Conservation (phyloP, 805 yeast genomes). For the Wickerhamia fluorescens region DNA sequence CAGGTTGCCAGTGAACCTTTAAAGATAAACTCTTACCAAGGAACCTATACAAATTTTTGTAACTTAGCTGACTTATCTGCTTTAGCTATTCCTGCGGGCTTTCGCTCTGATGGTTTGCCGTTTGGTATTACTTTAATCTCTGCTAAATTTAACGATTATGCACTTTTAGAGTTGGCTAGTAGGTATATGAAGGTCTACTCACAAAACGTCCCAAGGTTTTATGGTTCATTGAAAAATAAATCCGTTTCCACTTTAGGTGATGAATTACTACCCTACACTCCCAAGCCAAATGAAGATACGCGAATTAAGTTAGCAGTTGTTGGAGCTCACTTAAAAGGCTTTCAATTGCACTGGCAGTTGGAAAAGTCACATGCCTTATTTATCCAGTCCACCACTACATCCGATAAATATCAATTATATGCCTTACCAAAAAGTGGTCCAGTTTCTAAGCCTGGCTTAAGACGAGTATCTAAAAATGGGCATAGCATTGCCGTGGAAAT, state of each 20-base stretch:
- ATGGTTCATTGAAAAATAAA: conserved; percentile 45
- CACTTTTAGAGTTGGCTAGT: conserved; percentile 76
- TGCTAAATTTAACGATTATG: conserved; percentile 79
- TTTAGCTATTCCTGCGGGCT: conserved; percentile 85
- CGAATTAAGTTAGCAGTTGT: conserved; percentile 81
- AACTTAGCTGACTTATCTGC: conserved; percentile 92
- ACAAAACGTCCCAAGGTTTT: conserved; percentile 41
- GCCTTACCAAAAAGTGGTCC: conserved; percentile 83
- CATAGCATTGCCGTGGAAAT: conserved; percentile 67
- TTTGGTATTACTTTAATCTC: conserved; percentile 85
- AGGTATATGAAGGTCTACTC: conserved; percentile 50
- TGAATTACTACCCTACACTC: conserved; percentile 39
- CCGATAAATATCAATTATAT: conserved; percentile 65
- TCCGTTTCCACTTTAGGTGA: conserved; percentile 34
- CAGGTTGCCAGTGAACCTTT: conserved; percentile 75
- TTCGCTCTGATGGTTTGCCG: conserved; percentile 77
- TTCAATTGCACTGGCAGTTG: conserved; percentile 91
- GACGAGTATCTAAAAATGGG: conserved; percentile 55
- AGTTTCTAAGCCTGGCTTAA: conserved; percentile 81
- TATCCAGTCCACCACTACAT: conserved; percentile 58
- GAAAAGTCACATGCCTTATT: conserved; percentile 75
- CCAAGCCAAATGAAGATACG: conserved; percentile 32
- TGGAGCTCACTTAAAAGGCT: conserved; percentile 88
- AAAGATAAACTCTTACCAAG: conserved; percentile 79
- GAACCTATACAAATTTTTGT: conserved; percentile 97